Conservation (phyloP, 1,284 basidiomycete species). For the Naganishia sp. region DNA sequence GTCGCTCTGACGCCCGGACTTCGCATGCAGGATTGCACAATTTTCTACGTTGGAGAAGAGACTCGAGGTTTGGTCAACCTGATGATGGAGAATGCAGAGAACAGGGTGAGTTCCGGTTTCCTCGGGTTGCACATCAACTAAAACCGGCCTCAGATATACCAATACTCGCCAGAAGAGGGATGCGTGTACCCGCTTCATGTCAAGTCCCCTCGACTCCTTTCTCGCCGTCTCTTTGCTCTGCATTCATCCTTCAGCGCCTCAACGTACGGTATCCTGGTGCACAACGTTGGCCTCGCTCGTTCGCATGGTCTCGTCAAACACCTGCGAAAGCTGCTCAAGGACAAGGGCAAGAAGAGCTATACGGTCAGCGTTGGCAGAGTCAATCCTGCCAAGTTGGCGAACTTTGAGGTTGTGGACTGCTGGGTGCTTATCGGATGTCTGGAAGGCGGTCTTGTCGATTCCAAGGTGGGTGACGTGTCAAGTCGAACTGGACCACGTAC, state of each 20-base stretch:
- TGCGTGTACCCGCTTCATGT: conserved; percentile 63
- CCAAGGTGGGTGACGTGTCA: conserved; percentile 61
- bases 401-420: conserved; percentile 95
- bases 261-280: conserved; percentile 92
- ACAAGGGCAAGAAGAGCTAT: conserved; percentile 80
- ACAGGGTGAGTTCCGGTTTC: conserved; percentile 49
- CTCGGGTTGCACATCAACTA: conserved; percentile 35
- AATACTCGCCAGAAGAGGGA: conserved; percentile 68
- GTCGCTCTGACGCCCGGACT: conserved; percentile 47
- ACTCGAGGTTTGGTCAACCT: conserved; percentile 80
- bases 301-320: conserved; percentile 79
- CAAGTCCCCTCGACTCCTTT: conserved; percentile 78
- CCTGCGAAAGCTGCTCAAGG: conserved; percentile 67
- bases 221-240: conserved; percentile 83
- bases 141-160: conserved; percentile 61
- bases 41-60: conserved; percentile 84
- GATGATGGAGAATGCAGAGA: conserved; percentile 70
- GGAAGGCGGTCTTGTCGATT: conserved; percentile 86
- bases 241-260: conserved; percentile 90
- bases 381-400: conserved; percentile 92
- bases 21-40: conserved; percentile 51
- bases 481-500: conserved; percentile 14
- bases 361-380: conserved; percentile 94
- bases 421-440: conserved; percentile 93
- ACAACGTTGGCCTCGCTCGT: conserved; percentile 80